Conservation (phyloP, 805 yeast species). For the Metschnikowia arizonensis region DNA sequence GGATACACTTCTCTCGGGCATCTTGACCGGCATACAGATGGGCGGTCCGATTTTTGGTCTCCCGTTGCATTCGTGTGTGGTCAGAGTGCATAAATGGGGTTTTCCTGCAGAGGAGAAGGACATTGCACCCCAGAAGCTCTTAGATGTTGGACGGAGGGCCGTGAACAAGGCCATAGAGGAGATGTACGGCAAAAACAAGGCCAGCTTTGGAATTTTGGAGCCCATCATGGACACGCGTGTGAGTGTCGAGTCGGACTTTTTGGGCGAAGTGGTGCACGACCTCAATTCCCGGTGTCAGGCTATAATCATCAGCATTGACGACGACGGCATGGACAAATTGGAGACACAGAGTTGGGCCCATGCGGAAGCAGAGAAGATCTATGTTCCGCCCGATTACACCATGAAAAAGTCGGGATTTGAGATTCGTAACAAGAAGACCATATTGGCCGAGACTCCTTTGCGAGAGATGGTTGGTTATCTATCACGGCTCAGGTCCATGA, state of each 20-base stretch:
- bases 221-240: slow-evolving; percentile 82
- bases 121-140: slow-evolving; percentile 32
- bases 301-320: slow-evolving; percentile 65
- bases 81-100: slow-evolving; percentile 49
- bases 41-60: slow-evolving; percentile 62
- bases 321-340: slow-evolving; percentile 41
- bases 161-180: slow-evolving; percentile 23
- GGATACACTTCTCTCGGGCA: slow-evolving; percentile 55
- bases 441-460: slow-evolving; percentile 80
- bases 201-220: slow-evolving; percentile 60
- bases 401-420: slow-evolving; percentile 25
- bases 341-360: slow-evolving; percentile 45
- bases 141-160: slow-evolving; percentile 42
- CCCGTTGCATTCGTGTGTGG: slow-evolving; percentile 56
- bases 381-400: slow-evolving; percentile 76
- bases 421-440: slow-evolving; percentile 46
- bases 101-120: slow-evolving; percentile 49
- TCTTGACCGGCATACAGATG: slow-evolving; percentile 56
- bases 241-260: slow-evolving; percentile 60
- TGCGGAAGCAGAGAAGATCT: slow-evolving; percentile 57
- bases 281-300: slow-evolving; percentile 77
- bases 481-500: slow-evolving; percentile 69
- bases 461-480: slow-evolving; percentile 89
- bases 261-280: slow-evolving; percentile 85
- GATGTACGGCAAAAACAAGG: slow-evolving; percentile 14